phyloP scores from a whole-genome alignment of 495 filamentous ascomycete genomes.

The Trichoderma virens region DNA sequence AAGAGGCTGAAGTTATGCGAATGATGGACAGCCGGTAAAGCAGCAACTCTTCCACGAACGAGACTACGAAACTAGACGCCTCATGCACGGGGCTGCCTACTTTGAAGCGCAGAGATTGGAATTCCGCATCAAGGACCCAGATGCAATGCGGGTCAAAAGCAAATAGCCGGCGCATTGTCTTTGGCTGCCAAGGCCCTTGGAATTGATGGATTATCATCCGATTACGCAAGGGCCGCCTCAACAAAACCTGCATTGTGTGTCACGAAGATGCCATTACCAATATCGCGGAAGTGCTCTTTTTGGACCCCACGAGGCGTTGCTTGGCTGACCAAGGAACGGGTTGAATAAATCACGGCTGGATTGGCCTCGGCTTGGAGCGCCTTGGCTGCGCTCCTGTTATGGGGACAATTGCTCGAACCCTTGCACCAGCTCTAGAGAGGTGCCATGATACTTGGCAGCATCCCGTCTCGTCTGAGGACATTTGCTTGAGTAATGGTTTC shows the following conservation, averaged over 20 bases:
- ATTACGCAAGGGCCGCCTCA: not conserved
- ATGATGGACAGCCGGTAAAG: constrained; percentile 11
- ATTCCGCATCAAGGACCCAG: no score
- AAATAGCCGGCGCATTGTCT: not conserved
- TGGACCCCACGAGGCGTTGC: not conserved
- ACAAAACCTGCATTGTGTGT: not conserved
- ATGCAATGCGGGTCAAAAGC: no score
- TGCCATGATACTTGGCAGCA: no score
- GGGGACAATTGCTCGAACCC: not conserved
- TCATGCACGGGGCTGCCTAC: not conserved
- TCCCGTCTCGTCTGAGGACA: no score
- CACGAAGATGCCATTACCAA: not conserved
- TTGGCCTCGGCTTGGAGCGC: not conserved
- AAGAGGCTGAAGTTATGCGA: constrained; percentile 15
- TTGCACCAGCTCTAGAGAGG: no score
- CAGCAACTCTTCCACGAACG: not conserved
- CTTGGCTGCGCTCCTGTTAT: not conserved
- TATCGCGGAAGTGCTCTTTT: not conserved
- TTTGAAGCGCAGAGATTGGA: not conserved
- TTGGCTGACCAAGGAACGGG: not conserved
- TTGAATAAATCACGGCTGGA: not conserved
- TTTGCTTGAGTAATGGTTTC: no score
- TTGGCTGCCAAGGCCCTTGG: not conserved
- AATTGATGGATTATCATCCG: not conserved
- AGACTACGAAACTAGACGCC: not conserved